phyloP scores from a whole-genome alignment of 108 stramenopile species.

The Nitzschia sp. region DNA sequence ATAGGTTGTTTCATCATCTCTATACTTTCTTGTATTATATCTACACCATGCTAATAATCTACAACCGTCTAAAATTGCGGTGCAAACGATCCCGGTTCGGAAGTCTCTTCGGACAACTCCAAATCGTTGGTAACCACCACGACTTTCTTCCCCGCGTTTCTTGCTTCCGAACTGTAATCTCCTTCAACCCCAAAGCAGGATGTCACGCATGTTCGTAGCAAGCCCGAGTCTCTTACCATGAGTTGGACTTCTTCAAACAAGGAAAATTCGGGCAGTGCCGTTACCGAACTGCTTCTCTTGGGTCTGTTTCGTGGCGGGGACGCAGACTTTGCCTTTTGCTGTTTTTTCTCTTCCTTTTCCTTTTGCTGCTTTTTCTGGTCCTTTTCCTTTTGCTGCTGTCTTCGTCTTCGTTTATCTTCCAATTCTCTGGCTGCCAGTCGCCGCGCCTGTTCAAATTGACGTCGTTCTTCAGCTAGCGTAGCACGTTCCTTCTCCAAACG shows the following conservation, averaged over 20 bases:
- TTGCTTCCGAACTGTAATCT: too few species aligned
- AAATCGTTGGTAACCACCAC: too few species aligned
- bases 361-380: background rate
- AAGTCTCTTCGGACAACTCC: too few species aligned
- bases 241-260: background rate
- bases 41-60: too few species aligned
- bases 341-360: background rate
- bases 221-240: background rate
- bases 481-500: background rate
- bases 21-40: too few species aligned
- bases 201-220: conserved; percentile 2
- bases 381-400: too few species aligned
- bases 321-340: background rate
- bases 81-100: too few species aligned
- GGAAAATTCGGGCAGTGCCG: background rate
- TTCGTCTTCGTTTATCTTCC: background rate
- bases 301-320: background rate
- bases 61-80: too few species aligned
- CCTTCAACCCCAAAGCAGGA: conserved; percentile 10
- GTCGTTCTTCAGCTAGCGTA: background rate
- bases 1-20: too few species aligned
- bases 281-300: background rate
- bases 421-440: background rate
- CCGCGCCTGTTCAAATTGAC: background rate
- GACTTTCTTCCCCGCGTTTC: too few species aligned